A percentile compares a stretch with the other conserved stretches of the same genome.
Conservation (phyloP, 257 asterid species). For the Solanum sejunctum region DNA sequence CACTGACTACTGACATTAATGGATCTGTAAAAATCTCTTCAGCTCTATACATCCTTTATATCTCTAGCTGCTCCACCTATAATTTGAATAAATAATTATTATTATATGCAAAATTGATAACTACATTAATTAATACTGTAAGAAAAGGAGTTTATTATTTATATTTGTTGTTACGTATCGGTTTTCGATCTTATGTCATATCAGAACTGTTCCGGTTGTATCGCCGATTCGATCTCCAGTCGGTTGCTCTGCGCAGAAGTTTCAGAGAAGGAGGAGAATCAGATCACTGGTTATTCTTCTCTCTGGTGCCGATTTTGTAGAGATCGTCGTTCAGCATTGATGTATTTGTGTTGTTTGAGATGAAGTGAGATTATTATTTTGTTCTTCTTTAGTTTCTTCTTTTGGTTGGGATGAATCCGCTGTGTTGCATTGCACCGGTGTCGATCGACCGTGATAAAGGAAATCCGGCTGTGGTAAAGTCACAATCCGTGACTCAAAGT, state of each 20-base stretch:
- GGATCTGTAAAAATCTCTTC: slow-evolving; percentile 35
- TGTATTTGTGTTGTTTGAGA: not conserved
- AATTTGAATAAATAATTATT: not conserved
- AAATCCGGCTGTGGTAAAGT: slow-evolving; percentile 42
- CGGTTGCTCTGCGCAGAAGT: slow-evolving; percentile 19
- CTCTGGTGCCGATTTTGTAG: not conserved
- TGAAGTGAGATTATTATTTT: not conserved
- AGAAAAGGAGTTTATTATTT: not conserved
- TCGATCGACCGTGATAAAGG: slow-evolving; percentile 76
- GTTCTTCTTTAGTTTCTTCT: not conserved
- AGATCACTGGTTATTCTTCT: not conserved
- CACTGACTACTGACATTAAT: slow-evolving; percentile 20
- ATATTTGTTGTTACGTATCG: not conserved
- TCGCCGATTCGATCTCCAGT: slow-evolving; percentile 57
- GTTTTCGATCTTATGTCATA: slow-evolving; percentile 34
- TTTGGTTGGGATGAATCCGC: slow-evolving; percentile 59
- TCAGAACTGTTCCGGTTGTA: slow-evolving; percentile 13
- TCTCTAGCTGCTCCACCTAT: slow-evolving; percentile 14
- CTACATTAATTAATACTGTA: not conserved
- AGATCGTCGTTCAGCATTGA: slow-evolving; percentile 15
- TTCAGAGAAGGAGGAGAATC: not conserved
- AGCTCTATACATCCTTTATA: not conserved
- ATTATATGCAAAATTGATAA: not conserved
- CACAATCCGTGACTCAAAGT: slow-evolving; percentile 33
- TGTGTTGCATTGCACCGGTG: slow-evolving; percentile 99